Percentiles rank a stretch among this genome's conserved stretches.
Evolutionary conservation across 345 rosid genomes (phyloP).

Genomic region (Conringia planisiliqua): DNA sequence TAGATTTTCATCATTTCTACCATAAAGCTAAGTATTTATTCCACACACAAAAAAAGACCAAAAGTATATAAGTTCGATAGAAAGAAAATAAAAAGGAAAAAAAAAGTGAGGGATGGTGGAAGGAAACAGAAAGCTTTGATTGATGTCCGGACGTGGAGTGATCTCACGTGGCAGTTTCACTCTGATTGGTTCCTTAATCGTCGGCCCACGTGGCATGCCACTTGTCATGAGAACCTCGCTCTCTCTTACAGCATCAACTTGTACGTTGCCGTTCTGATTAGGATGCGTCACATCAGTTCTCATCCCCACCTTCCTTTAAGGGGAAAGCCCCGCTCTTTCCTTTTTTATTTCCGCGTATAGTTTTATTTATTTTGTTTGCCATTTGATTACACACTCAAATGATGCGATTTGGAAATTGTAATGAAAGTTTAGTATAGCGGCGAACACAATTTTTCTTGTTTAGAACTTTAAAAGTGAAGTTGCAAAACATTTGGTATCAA

Average conservation of each 20-base stretch:
- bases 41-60: background rate
- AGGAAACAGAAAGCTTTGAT: constrained; percentile 16
- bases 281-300: constrained; percentile 25
- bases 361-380: background rate
- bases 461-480: background rate
- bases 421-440: background rate
- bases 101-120: background rate
- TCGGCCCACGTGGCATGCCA: constrained; percentile 39
- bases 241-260: constrained; percentile 18
- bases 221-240: constrained; percentile 23
- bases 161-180: constrained; percentile 30
- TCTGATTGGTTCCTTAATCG: constrained; percentile 27
- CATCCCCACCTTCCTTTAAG: constrained; percentile 15
- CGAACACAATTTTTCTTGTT: background rate
- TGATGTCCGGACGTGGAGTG: constrained; percentile 19
- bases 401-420: background rate
- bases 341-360: background rate
- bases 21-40: background rate
- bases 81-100: too few species aligned
- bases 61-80: background rate
- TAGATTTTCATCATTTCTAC: background rate
- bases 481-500: background rate
- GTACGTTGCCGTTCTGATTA: constrained; percentile 10
- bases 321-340: background rate
- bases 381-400: background rate